Base-by-base conservation (phyloP, 1,139 yeast species). In the Yamadazyma trypodendri region DNA sequence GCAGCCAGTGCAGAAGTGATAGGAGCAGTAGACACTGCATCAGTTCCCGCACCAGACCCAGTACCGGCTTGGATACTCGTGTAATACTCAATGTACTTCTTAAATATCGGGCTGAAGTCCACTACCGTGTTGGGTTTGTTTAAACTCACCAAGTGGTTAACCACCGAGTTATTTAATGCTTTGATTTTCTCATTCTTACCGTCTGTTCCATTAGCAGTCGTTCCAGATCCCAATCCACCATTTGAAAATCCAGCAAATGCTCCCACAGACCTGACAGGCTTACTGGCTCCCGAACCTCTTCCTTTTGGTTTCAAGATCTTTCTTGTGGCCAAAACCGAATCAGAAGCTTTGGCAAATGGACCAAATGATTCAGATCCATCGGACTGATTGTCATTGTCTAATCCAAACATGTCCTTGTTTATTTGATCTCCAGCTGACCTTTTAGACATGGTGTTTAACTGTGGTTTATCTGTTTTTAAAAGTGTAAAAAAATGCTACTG, bases 121-220 rank as follows among this genome's bases (percentile, higher is more conserved):
- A 76, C 81, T 15, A 77, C 65, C 0, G 81, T 72, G 43, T 77
- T 75, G 3, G 65, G 61, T 1, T 54, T 50, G 32, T 71, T 58
- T 20, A 75, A 63, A 24, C 65, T 61, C 24, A 63, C 63, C 33
- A 88, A 57, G 22, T 78, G 66, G 15, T 69, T 68, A 21, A 77
- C 61, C 49, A 88, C 84, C 43, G 73, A 78, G 18, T 77, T 75
- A 56, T 87, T 87, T 54, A 88, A 69, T 1, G 95, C 95, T 51
- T 72, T 77, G 25, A 81, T 56, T 50, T 79, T 77, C 12, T 60
- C 63, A 29, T 65, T 55, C 38, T 53, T 60, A 21, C 61, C 56
- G 20, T 41, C 43, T 6, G 16, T 7, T 5, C 20, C 33, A 28
- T 32, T 24, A 11, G 12, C 29, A 7, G 15, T 5, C 5, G 15